Base-by-base conservation (phyloP, 495 filamentous ascomycete species). In the Durotheca rogersii region DNA sequence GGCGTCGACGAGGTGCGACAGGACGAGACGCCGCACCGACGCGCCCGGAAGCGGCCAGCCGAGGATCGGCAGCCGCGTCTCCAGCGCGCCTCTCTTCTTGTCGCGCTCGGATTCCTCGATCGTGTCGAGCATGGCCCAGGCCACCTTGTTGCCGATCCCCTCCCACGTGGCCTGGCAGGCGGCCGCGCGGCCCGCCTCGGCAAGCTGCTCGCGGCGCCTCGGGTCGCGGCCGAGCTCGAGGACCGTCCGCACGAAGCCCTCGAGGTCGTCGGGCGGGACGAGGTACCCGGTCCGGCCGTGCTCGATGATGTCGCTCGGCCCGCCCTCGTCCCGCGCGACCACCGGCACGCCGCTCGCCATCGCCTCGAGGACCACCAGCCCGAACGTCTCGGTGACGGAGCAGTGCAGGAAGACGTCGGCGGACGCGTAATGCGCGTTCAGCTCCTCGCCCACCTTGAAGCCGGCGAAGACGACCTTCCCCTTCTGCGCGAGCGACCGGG, bases 281-380 rank as follows among this genome's bases (percentile, higher is more conserved):
- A 85, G 66, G 53, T 75, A 84, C 21, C 82, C 82, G 0, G 76
- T 80, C 48, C 74, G 61, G 12, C 73, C 73, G 50, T 83, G 56
- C 19, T 67, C 68, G 32, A 86, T 71, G 19, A 79, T 84, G 61
- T 86, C 81, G 21, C 76, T 80, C 4, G 82, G 82, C 6, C 82
- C 82, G 16, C 82, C 82, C 53, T 82, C 77, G 52, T 84, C 80
- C 33, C 81, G 70, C 5, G 81, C 82, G 41, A 86, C 73, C 6
- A 86, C 81, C 0, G 81, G 80, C 3, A 86, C 65, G 6, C 80
- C 80, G 59, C 80, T 82, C 0, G 81, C 81, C 82, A 86, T 84
- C 4, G 79, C 76, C 56, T 86, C 82, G 0, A 86, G 65, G 2
- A 84, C 80, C 0, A 84, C 81, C 14, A 86, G 66, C 1, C 82